A percentile compares a stretch with the other conserved stretches of the same genome.
These are phyloP conservation scores for Myxozyma udenii DNA, from an alignment of 805 yeast genomes.

Conservation along the genomic window DNA sequence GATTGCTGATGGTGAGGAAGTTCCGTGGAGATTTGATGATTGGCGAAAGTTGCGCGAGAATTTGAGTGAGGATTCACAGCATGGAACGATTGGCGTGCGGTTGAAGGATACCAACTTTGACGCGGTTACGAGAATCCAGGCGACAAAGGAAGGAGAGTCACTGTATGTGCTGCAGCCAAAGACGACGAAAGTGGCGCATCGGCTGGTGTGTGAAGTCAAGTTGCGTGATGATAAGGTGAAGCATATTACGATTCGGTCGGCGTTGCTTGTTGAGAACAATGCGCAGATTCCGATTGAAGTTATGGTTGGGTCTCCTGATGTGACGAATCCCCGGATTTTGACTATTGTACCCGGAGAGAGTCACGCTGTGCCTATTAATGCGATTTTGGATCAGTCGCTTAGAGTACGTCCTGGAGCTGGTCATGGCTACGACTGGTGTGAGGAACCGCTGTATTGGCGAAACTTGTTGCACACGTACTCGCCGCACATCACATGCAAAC, in stretches of 20 bases:
- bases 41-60: conserved; percentile 81
- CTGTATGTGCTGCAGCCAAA: conserved; percentile 66
- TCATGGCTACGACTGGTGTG: conserved; percentile 63
- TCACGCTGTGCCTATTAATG: conserved; percentile 70
- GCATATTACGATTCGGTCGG: conserved; percentile 70
- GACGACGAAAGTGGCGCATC: conserved; percentile 58
- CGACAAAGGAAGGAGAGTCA: conserved; percentile 80
- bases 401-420: conserved; percentile 55
- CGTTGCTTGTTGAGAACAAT: conserved; percentile 65
- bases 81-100: conserved; percentile 30
- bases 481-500: conserved; percentile 57
- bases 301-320: conserved; percentile 40
- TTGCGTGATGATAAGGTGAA: conserved; percentile 77
- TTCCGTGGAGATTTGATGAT: conserved; percentile 92
- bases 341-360: conserved; percentile 54
- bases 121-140: conserved; percentile 55
- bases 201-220: conserved; percentile 68
- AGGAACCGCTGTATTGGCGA: conserved; percentile 62
- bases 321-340: conserved; percentile 39
- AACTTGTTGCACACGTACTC: conserved; percentile 48
- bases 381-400: conserved; percentile 57
- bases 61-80: conserved; percentile 24
- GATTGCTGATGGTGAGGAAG: conserved; percentile 47
- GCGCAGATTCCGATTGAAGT: conserved; percentile 56
- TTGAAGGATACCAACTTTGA: conserved; percentile 56